A percentile compares a stretch with the other conserved stretches of the same genome.
phyloP scores from a whole-genome alignment of 2,329 filamentous ascomycete genomes.

The Xenosphaeropsis pyriputrescens region DNA sequence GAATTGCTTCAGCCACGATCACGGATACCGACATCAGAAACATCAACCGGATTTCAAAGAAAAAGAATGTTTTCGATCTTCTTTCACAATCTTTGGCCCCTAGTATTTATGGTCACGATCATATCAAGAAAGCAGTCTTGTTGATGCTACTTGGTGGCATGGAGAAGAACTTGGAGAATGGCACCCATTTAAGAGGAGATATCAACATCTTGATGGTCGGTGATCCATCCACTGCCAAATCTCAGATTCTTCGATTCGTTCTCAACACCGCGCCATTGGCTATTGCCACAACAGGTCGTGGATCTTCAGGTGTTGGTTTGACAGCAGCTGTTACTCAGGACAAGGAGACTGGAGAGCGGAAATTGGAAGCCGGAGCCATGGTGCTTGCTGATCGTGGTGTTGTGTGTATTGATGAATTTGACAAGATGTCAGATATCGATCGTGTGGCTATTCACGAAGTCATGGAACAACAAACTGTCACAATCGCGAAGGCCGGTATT shows the following conservation, averaged over 20 bases:
- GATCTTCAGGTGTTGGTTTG: constrained; percentile 93
- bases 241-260: constrained; percentile 92
- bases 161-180: constrained; percentile 98
- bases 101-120: constrained; percentile 91
- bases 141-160: constrained; percentile 90
- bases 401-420: constrained; percentile 97
- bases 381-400: constrained; percentile 93
- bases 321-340: constrained; percentile 93
- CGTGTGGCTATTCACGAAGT: constrained; percentile 99
- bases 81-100: constrained; percentile 89
- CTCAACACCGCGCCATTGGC: constrained; percentile 92
- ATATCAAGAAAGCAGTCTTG: constrained; percentile 95
- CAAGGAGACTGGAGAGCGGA: constrained; percentile 91
- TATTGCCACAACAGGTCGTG: constrained; percentile 91
- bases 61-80: constrained; percentile 82
- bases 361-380: constrained; percentile 96
- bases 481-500: constrained; percentile 95
- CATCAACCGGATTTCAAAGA: constrained; percentile 95
- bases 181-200: constrained; percentile 92
- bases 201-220: constrained; percentile 99
- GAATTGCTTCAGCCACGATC: constrained; percentile 80
- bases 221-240: constrained; percentile 96
- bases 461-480: constrained; percentile 99
- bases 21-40: constrained; percentile 96
- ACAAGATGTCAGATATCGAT: constrained; percentile 99